Evolutionary conservation across 2,329 filamentous ascomycete species (phyloP).

Genomic region (Coniochaeta ligniaria): DNA sequence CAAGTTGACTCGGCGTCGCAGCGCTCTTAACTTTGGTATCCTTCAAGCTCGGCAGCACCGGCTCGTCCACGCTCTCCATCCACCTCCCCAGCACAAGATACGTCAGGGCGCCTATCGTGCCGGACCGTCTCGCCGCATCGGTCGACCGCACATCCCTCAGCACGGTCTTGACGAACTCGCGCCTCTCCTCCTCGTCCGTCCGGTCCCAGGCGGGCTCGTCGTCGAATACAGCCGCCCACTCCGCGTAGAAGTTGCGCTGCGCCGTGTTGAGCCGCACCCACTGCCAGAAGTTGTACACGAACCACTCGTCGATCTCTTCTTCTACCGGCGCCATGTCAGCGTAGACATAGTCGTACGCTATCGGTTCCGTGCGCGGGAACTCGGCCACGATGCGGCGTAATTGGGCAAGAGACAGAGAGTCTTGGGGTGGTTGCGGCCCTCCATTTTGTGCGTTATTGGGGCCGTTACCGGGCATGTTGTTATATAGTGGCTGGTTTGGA

Average conservation of each 20-base stretch:
- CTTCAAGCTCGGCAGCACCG: constrained; percentile 25
- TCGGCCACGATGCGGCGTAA: constrained; percentile 67
- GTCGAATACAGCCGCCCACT: constrained; percentile 24
- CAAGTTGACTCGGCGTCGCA: constrained; percentile 49
- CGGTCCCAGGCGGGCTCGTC: constrained; percentile 57
- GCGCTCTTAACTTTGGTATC: constrained; percentile 37
- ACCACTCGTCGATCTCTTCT: constrained; percentile 96
- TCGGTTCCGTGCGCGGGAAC: constrained; percentile 60
- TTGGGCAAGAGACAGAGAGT: constrained; percentile 71
- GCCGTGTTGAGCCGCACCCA: constrained; percentile 70
- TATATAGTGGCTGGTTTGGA: constrained; percentile 1
- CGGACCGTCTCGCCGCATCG: constrained; percentile 40
- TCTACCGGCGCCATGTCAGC: constrained; percentile 65
- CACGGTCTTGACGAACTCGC: constrained; percentile 49
- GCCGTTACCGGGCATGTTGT: background rate
- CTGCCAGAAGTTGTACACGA: constrained; percentile 83
- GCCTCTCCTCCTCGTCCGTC: constrained; percentile 46
- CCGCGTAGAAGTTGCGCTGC: constrained; percentile 35
- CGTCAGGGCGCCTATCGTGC: constrained; percentile 48
- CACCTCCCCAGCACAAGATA: constrained; percentile 64
- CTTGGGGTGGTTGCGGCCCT: constrained; percentile 31
- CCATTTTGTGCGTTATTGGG: background rate
- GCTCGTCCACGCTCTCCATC: constrained; percentile 55
- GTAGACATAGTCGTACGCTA: constrained; percentile 82
- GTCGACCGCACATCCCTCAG: constrained; percentile 34